Percentiles rank a stretch among this genome's conserved stretches.
Conservation (phyloP, 2,329 filamentous ascomycete genomes). For the Stromatinia cepivora region DNA sequence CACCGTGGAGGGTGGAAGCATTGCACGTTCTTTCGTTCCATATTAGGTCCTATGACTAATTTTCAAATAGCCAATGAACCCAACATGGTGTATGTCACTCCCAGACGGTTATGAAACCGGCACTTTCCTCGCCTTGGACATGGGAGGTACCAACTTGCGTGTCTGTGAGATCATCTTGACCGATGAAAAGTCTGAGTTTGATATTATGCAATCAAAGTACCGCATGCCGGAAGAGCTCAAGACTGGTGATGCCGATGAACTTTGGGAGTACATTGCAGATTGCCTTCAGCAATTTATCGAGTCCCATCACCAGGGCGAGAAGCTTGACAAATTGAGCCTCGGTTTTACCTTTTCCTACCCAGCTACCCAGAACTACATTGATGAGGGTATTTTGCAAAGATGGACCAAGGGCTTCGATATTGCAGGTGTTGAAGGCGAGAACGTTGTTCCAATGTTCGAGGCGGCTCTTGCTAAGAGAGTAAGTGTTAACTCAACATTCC, state of each 20-base stretch:
- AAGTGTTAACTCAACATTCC: conserved; percentile 35
- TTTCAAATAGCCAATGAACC: conserved; percentile 83
- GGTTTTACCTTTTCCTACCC: conserved; percentile 98
- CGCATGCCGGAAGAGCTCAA: conserved; percentile 92
- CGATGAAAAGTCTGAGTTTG: conserved; percentile 84
- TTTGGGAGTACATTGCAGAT: conserved; percentile 95
- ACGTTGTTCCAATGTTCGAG: conserved; percentile 88
- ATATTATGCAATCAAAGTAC: conserved; percentile 96
- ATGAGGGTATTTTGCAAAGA: conserved; percentile 86
- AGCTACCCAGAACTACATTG: conserved; percentile 88
- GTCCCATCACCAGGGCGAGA: conserved; percentile 71
- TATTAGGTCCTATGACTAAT: conserved; percentile 25
- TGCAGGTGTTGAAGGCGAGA: conserved; percentile 82
- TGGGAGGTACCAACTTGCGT: conserved; percentile 94
- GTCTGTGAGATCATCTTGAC: conserved; percentile 91
- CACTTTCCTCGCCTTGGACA: conserved; percentile 85
- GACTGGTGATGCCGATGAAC: conserved; percentile 76
- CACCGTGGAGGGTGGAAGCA: conserved; percentile 83
- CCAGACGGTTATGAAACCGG: conserved; percentile 86
- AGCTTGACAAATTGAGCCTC: conserved; percentile 68
- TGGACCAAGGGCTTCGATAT: conserved; percentile 99
- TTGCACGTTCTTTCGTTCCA: conserved; percentile 61
- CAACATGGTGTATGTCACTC: conserved; percentile 91
- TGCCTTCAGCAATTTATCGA: conserved; percentile 89
- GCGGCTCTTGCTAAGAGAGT: conserved; percentile 70